These are phyloP conservation scores for Angomonas ambiguus DNA, from an alignment of 208 protist species.

Conservation along the genomic window DNA sequence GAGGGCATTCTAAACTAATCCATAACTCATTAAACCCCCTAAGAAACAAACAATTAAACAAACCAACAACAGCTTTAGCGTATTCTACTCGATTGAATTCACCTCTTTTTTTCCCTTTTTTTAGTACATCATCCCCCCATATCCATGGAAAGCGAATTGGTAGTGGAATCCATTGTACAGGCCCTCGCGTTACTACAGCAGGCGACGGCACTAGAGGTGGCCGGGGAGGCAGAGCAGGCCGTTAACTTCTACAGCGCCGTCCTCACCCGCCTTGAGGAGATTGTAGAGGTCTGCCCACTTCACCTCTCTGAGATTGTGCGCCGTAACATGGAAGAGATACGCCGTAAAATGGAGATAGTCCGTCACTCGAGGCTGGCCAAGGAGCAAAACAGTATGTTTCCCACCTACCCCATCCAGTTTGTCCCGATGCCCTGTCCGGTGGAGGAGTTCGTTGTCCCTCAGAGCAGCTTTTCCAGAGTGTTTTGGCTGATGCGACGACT, in stretches of 20 bases:
- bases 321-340: conserved; percentile 53
- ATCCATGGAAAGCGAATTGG: conserved; percentile 3
- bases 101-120: conserved; percentile 15
- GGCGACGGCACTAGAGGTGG: conserved; percentile 54
- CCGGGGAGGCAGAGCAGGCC: conserved; percentile 46
- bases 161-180: conserved; percentile 51
- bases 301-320: conserved; percentile 47
- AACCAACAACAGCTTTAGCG: too few relatives aligned
- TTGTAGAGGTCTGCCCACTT: conserved; percentile 34
- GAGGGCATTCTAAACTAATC: too few relatives aligned
- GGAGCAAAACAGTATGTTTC: conserved; percentile 42
- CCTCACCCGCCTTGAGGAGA: conserved; percentile 39
- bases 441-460: conserved; percentile 59
- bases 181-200: conserved; percentile 71
- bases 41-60: too few relatives aligned
- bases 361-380: conserved; percentile 30
- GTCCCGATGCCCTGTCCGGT: conserved; percentile 41
- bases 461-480: conserved; percentile 39
- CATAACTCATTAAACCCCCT: too few relatives aligned
- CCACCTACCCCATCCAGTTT: conserved; percentile 64
- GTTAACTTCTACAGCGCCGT: conserved; percentile 66
- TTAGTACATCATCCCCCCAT: neutral
- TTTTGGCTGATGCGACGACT: conserved; percentile 79
- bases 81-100: conserved; percentile 7
- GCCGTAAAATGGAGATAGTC: conserved; percentile 56